These are phyloP conservation scores for Osmanthus fragrans DNA, from an alignment of 257 asterid genomes.

Conservation along the genomic window DNA sequence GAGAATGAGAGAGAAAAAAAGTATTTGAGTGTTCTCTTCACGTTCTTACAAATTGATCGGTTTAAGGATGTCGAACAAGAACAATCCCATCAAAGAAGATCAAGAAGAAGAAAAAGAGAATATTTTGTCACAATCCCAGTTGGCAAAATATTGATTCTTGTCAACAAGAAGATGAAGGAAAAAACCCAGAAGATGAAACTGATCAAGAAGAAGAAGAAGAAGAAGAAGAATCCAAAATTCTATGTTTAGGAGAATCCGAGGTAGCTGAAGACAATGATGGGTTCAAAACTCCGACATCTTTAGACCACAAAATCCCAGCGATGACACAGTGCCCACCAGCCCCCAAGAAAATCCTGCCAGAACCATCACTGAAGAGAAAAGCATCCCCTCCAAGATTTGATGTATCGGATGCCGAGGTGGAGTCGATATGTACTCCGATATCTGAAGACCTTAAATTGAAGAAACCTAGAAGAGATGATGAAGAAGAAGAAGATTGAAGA, in stretches of 20 bases:
- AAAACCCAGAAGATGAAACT: background rate
- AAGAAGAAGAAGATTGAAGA: background rate
- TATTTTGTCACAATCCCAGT: background rate
- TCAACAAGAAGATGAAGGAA: background rate
- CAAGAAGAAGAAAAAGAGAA: slow-evolving; percentile 15
- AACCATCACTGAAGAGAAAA: slow-evolving; percentile 3
- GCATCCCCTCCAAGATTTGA: background rate
- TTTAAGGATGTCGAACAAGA: slow-evolving; percentile 5
- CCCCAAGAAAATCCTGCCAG: slow-evolving; percentile 12
- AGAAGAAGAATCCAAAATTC: background rate
- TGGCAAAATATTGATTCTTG: background rate
- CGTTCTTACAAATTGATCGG: slow-evolving; percentile 12
- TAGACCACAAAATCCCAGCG: slow-evolving; percentile 23
- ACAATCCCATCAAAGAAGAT: background rate
- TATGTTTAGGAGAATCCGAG: background rate
- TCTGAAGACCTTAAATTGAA: background rate
- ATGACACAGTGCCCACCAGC: slow-evolving; percentile 22
- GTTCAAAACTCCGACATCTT: slow-evolving; percentile 26
- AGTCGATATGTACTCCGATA: background rate
- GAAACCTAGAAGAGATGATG: slow-evolving; percentile 2
- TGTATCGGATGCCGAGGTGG: background rate
- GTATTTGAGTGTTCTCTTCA: background rate
- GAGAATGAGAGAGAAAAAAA: background rate
- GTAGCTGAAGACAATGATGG: slow-evolving; percentile 19
- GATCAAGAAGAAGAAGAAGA: background rate